phyloP scores from a whole-genome alignment of 257 asterid species.

The Vinca minor region DNA sequence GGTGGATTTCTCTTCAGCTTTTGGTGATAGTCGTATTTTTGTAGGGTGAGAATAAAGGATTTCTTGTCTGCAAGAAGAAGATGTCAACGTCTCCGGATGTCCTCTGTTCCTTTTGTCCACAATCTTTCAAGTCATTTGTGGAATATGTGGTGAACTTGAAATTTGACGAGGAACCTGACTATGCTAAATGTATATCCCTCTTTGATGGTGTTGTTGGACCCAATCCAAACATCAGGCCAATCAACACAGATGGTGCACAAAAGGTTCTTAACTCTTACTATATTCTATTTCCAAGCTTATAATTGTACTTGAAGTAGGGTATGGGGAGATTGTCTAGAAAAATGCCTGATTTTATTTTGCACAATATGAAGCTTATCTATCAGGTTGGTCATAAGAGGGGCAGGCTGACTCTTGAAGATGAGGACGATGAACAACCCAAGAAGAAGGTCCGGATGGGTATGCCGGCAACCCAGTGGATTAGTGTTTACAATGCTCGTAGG shows the following conservation, averaged over 20 bases:
- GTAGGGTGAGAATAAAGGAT: conserved; percentile 84
- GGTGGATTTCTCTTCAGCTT: neutral
- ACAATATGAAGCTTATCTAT: conserved; percentile 42
- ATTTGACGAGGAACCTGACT: conserved; percentile 81
- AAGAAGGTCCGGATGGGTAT: conserved; percentile 70
- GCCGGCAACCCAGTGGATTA: conserved; percentile 84
- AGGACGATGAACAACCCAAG: conserved; percentile 68
- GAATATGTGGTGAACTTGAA: conserved; percentile 70
- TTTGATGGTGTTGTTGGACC: conserved; percentile 73
- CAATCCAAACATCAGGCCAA: conserved; percentile 65
- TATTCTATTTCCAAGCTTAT: conserved; percentile 4
- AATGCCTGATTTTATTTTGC: conserved; percentile 19
- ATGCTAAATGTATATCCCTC: conserved; percentile 62
- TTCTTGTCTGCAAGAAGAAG: conserved; percentile 80
- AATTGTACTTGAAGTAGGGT: neutral
- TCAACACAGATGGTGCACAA: conserved; percentile 85
- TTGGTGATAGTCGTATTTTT: conserved; percentile 9
- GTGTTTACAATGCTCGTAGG: conserved; percentile 67
- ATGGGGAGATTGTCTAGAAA: neutral
- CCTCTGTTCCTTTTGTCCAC: conserved; percentile 66
- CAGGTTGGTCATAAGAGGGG: conserved; percentile 81
- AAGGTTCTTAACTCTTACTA: conserved; percentile 36
- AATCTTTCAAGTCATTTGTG: conserved; percentile 50
- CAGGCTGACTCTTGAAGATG: conserved; percentile 51
- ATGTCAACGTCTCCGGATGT: conserved; percentile 71